Evolutionary conservation across 208 protist genomes (phyloP).

Genomic region (Leishmania turanica): DNA sequence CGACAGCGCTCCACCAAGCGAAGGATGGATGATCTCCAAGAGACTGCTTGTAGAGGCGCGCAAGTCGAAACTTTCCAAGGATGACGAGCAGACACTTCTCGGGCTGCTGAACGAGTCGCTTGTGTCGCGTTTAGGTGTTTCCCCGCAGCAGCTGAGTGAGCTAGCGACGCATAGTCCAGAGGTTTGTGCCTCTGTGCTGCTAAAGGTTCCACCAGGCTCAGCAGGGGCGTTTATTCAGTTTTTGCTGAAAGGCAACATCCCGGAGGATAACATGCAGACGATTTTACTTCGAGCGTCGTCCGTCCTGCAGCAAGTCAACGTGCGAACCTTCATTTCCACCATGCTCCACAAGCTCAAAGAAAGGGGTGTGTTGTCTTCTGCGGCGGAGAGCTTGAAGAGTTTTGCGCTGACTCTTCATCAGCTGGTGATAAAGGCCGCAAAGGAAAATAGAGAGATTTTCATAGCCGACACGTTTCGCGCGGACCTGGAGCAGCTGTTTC

Average conservation of each 20-base stretch:
- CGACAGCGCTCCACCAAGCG: slow-evolving; percentile 38
- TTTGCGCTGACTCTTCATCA: slow-evolving; percentile 68
- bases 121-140: slow-evolving; percentile 47
- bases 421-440: slow-evolving; percentile 52
- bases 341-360: slow-evolving; percentile 54
- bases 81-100: slow-evolving; percentile 45
- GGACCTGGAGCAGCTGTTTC: slow-evolving; percentile 58
- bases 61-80: slow-evolving; percentile 35
- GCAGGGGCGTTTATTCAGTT: slow-evolving; percentile 47
- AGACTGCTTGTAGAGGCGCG: slow-evolving; percentile 36
- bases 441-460: slow-evolving; percentile 77
- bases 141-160: slow-evolving; percentile 34
- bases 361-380: slow-evolving; percentile 21
- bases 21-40: slow-evolving; percentile 43
- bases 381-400: slow-evolving; percentile 41
- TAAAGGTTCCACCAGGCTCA: slow-evolving; percentile 38
- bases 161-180: slow-evolving; percentile 62
- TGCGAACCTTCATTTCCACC: slow-evolving; percentile 46
- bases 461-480: slow-evolving; percentile 45
- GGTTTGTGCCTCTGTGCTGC: slow-evolving; percentile 50
- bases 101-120: slow-evolving; percentile 40
- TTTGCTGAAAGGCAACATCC: slow-evolving; percentile 47
- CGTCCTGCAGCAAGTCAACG: slow-evolving; percentile 56
- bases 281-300: slow-evolving; percentile 54
- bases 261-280: slow-evolving; percentile 46